Conservation (phyloP, 345 rosid species). For the Salix suchowensis region DNA sequence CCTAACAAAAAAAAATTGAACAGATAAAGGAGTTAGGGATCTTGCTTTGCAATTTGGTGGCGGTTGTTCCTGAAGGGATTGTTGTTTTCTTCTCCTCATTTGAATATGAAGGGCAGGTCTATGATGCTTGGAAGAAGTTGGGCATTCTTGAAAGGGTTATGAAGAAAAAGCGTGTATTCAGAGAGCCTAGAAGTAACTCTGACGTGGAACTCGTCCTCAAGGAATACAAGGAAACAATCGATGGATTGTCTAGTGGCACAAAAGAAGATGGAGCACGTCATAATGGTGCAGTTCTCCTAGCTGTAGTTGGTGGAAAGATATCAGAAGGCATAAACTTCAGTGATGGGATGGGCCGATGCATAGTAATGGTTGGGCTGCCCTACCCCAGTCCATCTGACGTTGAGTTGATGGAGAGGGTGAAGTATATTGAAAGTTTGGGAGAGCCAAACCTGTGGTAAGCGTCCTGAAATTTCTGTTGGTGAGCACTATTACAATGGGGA, state of each 20-base stretch:
- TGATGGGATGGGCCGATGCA: constrained; percentile 91
- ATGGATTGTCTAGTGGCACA: constrained; percentile 16
- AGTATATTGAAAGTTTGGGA: constrained; percentile 73
- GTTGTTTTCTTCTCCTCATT: constrained; percentile 93
- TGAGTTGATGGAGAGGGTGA: constrained; percentile 82
- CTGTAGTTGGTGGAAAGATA: constrained; percentile 95
- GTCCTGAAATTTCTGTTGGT: constrained; percentile 23
- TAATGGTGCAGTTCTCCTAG: constrained; percentile 78
- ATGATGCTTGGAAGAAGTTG: constrained; percentile 65
- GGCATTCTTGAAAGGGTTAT: constrained; percentile 72
- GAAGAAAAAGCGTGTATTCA: constrained; percentile 70
- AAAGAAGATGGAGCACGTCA: constrained; percentile 28
- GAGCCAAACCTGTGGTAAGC: constrained; percentile 35
- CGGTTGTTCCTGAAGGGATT: constrained; percentile 82
- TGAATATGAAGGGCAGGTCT: constrained; percentile 75
- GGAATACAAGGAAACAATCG: constrained; percentile 71
- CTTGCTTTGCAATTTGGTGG: constrained; percentile 72
- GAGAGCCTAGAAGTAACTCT: constrained; percentile 76
- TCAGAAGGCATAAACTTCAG: constrained; percentile 98
- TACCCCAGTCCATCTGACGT: constrained; percentile 80
- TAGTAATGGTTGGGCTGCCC: constrained; percentile 96
- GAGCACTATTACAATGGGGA: constrained; percentile 51
- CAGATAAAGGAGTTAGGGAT: constrained; percentile 88
- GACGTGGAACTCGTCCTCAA: constrained; percentile 70
- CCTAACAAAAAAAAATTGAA: constrained; percentile 11